These are phyloP conservation scores for Termitomyces sp. DNA, from an alignment of 768 basidiomycete genomes.

Conservation along the genomic window DNA sequence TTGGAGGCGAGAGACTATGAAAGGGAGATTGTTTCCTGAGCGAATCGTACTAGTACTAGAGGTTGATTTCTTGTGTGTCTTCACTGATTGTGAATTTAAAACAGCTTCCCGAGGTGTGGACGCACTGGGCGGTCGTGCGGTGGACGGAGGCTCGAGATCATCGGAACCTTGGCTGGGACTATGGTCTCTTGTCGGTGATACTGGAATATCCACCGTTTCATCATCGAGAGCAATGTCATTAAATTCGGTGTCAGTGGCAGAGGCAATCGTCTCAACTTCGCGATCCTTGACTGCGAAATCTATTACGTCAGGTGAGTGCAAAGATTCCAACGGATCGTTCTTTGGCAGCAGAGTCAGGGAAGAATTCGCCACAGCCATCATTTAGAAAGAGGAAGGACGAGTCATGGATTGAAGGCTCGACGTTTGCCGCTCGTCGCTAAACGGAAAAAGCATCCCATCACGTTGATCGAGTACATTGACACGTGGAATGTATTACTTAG, in stretches of 20 bases:
- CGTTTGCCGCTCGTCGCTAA: conserved; percentile 7
- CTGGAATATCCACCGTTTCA: conserved; percentile 32
- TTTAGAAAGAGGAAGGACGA: conserved; percentile 4
- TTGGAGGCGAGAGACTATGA: conserved; percentile 48
- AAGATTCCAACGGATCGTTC: conserved; percentile 34
- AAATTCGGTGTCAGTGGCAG: conserved; percentile 51
- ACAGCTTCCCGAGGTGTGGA: conserved; percentile 2
- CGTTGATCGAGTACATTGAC: neutral
- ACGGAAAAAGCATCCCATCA: conserved; percentile 10
- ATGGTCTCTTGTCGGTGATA: conserved; percentile 25
- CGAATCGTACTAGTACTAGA: conserved; percentile 52
- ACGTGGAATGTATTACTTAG: conserved; percentile 2
- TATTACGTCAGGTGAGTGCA: conserved; percentile 44
- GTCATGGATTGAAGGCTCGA: conserved; percentile 12
- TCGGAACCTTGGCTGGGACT: conserved; percentile 6
- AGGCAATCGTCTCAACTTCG: conserved; percentile 26
- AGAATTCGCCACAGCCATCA: conserved; percentile 17
- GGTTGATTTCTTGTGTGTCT: conserved; percentile 54
- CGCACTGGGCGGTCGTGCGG: conserved; percentile 4
- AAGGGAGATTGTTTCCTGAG: conserved; percentile 46
- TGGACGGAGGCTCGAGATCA: conserved; percentile 14
- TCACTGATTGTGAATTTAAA: conserved; percentile 19
- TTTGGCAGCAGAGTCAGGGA: conserved; percentile 2
- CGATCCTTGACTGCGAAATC: conserved; percentile 23
- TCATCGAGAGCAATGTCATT: conserved; percentile 60